Conservation (phyloP, 2,329 filamentous ascomycete species). For the Metarhizium brunneum region DNA sequence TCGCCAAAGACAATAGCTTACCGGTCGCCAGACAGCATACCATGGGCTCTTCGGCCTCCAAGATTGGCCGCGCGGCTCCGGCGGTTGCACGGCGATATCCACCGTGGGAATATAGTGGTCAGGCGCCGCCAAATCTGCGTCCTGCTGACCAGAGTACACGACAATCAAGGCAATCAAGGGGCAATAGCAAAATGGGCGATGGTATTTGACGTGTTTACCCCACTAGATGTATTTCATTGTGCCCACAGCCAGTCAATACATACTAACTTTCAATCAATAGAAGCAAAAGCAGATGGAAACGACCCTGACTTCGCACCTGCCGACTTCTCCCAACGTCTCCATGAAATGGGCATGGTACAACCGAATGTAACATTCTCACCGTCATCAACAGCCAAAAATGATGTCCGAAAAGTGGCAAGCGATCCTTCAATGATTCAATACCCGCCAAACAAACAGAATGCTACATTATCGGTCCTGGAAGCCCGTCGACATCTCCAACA, state of each 20-base stretch:
- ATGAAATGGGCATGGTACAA: conserved; percentile 44
- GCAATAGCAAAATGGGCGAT: background rate
- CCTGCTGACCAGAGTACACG: background rate
- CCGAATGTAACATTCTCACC: conserved; percentile 45
- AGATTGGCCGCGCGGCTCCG: conserved; percentile 23
- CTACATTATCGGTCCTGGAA: conserved; percentile 39
- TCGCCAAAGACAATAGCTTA: too few relatives aligned
- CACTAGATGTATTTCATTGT: background rate
- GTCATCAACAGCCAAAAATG: conserved; percentile 33
- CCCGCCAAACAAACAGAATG: conserved; percentile 26
- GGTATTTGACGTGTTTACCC: background rate
- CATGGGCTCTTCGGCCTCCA: conserved; percentile 39
- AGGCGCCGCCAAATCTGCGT: background rate
- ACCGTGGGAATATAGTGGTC: conserved; percentile 4
- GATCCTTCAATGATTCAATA: conserved; percentile 13
- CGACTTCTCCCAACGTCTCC: conserved; percentile 42
- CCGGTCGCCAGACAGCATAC: background rate
- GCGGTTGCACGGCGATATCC: conserved; percentile 9
- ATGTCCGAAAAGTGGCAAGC: conserved; percentile 1
- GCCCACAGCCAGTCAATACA: background rate
- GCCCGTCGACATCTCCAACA: conserved; percentile 35
- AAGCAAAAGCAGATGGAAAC: conserved; percentile 28
- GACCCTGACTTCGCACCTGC: conserved; percentile 31
- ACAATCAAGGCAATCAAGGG: background rate
- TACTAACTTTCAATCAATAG: conserved; percentile 16